Evolutionary conservation across 345 rosid species (phyloP), one percentile per base, ranked within the genome.

Genomic region (Euphorbia peplus): DNA sequence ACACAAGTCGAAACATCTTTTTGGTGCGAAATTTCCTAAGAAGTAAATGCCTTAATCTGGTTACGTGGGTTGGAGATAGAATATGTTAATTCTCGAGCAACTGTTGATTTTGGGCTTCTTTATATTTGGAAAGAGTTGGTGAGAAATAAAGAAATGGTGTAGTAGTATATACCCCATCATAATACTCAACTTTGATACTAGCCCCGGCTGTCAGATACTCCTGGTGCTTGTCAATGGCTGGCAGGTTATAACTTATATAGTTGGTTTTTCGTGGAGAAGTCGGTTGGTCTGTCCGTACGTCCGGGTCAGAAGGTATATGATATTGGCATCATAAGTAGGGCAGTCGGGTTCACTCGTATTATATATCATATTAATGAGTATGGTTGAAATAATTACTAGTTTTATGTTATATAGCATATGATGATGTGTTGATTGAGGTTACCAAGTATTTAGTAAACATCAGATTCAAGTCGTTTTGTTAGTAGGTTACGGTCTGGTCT

Each of bases 51-150:
- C 73, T 73, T 64, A 71, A 66, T 70, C 61, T 72, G 85, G 78
- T 83, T 73, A 76, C 77, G n/a, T 68, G 75, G 82, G 75, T 52
- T 64, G 83, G 78, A 76, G 83, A 76, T 80, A 70, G 76, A 72
- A 69, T 61, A 14, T 82, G 76, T 80, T 61, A 70, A 64, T 66
- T 32, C 37, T 73, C 24, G 82, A 73, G 75, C 74, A 55, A 72
- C 70, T 58, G 66, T 53, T 66, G 79, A 78, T 71, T 75, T 68
- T 69, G 73, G 78, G 66, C 63, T 47, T 32, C 37, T 44, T 53
- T 41, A 52, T 74, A 69, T 73, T 70, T 68, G 66, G 66, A 54
- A 64, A 68, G 80, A 59, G 63, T 74, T 55, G 72, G 71, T 74
- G 73, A 73, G 70, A 73, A 84, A 62, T 75, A 75, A 79, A 70